Evolutionary conservation across 768 basidiomycete species (phyloP), one percentile per base, ranked within the genome.

Genomic region (Cystofilobasidium ferigula): DNA sequence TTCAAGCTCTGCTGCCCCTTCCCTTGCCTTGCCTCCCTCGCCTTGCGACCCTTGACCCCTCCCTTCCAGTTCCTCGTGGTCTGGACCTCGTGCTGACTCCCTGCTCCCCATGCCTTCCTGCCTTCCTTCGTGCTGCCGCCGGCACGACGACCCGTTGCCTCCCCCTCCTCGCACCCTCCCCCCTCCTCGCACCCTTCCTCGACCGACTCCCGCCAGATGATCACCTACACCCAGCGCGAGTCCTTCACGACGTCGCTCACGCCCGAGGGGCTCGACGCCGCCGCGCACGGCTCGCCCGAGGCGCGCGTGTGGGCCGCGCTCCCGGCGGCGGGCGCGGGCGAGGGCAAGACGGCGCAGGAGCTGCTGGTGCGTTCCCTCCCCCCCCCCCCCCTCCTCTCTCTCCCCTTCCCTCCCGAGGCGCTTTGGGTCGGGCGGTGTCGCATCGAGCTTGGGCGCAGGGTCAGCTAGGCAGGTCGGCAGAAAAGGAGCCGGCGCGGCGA

Each of bases 251-350:
- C 92, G 79, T 79, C 78, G 9, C 82, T 90, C 48, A 91, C 90
- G 18, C 76, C 83, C 0, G 95, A 99, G 79, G 95, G 95, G 26
- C 73, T 78, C 26, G 84, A 85, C 71, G 88, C 97, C 70, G 83
- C 84, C 28, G 76, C 80, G 45, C 78, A 86, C 45, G 95, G 95
- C 42, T 97, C 93, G 18, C 92, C 97, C 76, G 95, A 99, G 79
- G 90, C 87, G 56, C 85, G 89, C 64, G 90, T 98, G 38, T 99
- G 94, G 94, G 79, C 81, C 57, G 89, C 83, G 26, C 79, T 94
- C 6, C 9, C 69, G n/a, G n/a, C 72, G 6, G 86, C 84, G 69
- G 90, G 88, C 2, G 78, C 83, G 66, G 87, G 86, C 3, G 70
- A 78, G 43, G 85, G 90, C 12, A 67, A 94, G 42, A 81, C 82